phyloP scores from a whole-genome alignment of 2,329 filamentous ascomycete genomes.

The Epichloe gansuensis region DNA sequence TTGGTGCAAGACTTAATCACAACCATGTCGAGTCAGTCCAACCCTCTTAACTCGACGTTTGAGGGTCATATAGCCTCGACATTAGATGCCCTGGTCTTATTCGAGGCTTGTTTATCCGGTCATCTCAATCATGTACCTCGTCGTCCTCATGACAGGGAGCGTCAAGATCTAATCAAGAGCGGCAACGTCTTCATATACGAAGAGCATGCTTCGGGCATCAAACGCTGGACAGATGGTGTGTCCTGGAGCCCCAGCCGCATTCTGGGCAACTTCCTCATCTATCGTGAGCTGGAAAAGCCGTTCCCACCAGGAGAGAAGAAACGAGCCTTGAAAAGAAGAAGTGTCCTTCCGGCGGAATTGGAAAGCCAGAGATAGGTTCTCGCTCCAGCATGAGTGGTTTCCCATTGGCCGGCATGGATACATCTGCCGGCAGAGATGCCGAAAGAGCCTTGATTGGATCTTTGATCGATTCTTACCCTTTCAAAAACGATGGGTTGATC shows the following conservation, averaged over 20 bases:
- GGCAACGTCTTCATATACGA: conserved; percentile 88
- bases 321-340: conserved; percentile 62
- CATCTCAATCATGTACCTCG: conserved; percentile 64
- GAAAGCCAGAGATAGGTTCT: conserved; percentile 20
- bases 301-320: conserved; percentile 81
- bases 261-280: conserved; percentile 73
- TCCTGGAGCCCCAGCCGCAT: conserved; percentile 86
- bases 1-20: background rate
- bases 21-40: conserved; percentile 5
- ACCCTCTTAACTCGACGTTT: conserved; percentile 48
- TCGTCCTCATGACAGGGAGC: conserved; percentile 76
- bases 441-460: conserved; percentile 56
- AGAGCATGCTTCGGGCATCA: conserved; percentile 81
- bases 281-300: conserved; percentile 66
- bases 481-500: conserved; percentile 69
- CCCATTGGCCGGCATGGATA: conserved; percentile 1
- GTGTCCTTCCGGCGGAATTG: conserved; percentile 21
- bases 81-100: conserved; percentile 64
- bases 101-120: conserved; percentile 67
- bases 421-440: conserved; percentile 14
- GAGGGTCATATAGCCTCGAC: conserved; percentile 56
- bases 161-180: conserved; percentile 63
- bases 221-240: conserved; percentile 86
- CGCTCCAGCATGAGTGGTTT: conserved; percentile 12
- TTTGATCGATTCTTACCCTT: conserved; percentile 78